Evolutionary conservation across 345 rosid species (phyloP), one percentile per base, ranked within the genome.

Genomic region (Murraya koenigii): DNA sequence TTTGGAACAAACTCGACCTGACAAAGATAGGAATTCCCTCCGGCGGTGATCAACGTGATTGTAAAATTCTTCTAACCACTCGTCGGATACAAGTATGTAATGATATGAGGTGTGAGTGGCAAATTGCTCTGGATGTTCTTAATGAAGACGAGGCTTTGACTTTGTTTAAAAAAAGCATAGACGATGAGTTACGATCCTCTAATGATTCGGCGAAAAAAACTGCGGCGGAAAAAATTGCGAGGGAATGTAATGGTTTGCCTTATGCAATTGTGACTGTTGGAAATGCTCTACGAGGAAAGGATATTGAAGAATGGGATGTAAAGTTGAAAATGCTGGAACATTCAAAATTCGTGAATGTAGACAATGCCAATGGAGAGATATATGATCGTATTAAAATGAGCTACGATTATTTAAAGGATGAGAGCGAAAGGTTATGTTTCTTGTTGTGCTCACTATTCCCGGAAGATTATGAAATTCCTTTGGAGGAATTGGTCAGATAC

Each of bases 51-150:
- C 39, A 26, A 32, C 61, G 26, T 1, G 56, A 26, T 15, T 71
- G 75, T 36, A 79, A 82, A 54, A 36, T 82, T 8, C 59, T 82
- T 17, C 14, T 82, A 14, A 78, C 77, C 0, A 66, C 85, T 0
- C 71, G 82, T 8, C 44, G 5, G 1, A 6, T 4, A 0, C 22
- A 75, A 23, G 30, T 82, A 30, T 64, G 47, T 1, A 0, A 3
- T 9, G 52, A 17, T 7, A 76, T 71, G 80, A 52, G 36, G 2
- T 8, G 35, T 56, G 33, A 56, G 3, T 30, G 1, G 1, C 38
- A 17, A 9, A 44, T 71, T n/a, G 8, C n/a, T 6, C 4, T 65
- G 19, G 11, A 20, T 17, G 13, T 3, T 15, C 67, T 79, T 14
- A 39, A 17, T 1, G 38, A 74, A 44, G 55, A 68, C 0, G 78